Percentiles rank a stretch among this genome's conserved stretches.
Conservation (phyloP, 2,329 filamentous ascomycete genomes). For the Paraphaeosphaeria sporulosa region DNA sequence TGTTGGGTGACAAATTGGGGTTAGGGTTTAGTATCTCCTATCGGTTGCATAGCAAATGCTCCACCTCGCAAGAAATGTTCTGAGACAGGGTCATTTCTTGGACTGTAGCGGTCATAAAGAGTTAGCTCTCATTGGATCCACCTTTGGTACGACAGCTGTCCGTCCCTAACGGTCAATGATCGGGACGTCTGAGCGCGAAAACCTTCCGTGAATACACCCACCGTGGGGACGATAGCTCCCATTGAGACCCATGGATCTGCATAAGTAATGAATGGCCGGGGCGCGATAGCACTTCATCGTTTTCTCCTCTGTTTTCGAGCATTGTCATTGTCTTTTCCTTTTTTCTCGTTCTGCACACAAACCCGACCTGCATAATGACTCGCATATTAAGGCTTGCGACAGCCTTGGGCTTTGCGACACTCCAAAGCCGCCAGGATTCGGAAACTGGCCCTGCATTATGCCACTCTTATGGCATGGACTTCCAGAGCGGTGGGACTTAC, state of each 20-base stretch:
- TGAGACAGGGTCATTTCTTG: neutral
- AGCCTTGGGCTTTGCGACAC: slow-evolving; percentile 20
- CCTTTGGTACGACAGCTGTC: neutral
- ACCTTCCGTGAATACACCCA: neutral
- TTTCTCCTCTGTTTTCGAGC: neutral
- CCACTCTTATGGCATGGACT: slow-evolving; percentile 45
- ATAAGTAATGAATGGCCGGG: neutral
- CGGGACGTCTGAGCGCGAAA: neutral
- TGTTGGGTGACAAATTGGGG: neutral
- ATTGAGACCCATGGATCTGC: neutral
- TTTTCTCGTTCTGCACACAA: slow-evolving; percentile 1
- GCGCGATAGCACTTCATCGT: neutral
- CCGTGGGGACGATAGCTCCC: neutral
- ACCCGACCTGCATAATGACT: slow-evolving; percentile 10
- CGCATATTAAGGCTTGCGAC: slow-evolving; percentile 16
- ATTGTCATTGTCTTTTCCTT: slow-evolving; percentile 1
- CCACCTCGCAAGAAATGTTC: neutral
- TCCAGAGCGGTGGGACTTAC: slow-evolving; percentile 48
- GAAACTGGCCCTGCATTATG: slow-evolving; percentile 20
- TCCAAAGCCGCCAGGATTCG: slow-evolving; percentile 8
- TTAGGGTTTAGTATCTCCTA: neutral
- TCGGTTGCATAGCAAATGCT: neutral
- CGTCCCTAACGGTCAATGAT: neutral
- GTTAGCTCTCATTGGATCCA: neutral
- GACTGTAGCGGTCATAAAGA: neutral